Base-by-base conservation (phyloP, 2,329 filamentous ascomycete genomes). In the Aspergillus ochraceus region DNA sequence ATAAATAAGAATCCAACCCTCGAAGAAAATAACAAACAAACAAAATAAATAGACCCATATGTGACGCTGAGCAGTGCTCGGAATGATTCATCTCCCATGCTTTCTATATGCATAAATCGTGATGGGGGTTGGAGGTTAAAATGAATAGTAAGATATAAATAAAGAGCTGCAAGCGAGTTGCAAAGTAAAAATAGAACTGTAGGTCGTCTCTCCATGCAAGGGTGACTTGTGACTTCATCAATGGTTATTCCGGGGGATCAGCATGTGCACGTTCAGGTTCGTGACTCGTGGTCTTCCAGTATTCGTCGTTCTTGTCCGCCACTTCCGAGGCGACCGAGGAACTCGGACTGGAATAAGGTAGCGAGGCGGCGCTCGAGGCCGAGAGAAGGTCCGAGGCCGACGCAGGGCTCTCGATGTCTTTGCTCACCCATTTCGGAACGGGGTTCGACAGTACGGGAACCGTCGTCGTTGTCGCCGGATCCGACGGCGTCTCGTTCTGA, bases 41-140 rank as follows among this genome's bases (percentile, higher is more conserved):
- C 22, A 24, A 47, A 20, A 47, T 12, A 12, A 22, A 47, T 47
- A 47, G 45, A 19, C 12, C 45, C 45, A 47, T 47, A 47, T 47
- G 45, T 47, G 20, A 47, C 45, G 45, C 12, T 47, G 45, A 47
- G 45, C 20, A 24, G 22, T 47, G 22, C 45, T 47, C 45, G 4
- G 10, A 47, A 47, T 22, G 19, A 47, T 47, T 47, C 45, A 47
- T 47, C 45, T 51, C 30, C 47, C 46, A 51, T 55, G 58, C 54
- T 53, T 52, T 62, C 60, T 62, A 62, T 60, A 60, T 62, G 60
- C 60, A 60, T 62, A 57, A 62, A 51, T 62, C 60, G 42, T 62
- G 56, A 60, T 42, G 32, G 29, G 42, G 29, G 30, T 45, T 47
- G 45, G 19, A 6, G 17, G 19, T 17, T 46, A 17, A 46, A 36